phyloP scores from a whole-genome alignment of 129 eudicot genomes.

The carrot (Daucus carota) region DNA sequence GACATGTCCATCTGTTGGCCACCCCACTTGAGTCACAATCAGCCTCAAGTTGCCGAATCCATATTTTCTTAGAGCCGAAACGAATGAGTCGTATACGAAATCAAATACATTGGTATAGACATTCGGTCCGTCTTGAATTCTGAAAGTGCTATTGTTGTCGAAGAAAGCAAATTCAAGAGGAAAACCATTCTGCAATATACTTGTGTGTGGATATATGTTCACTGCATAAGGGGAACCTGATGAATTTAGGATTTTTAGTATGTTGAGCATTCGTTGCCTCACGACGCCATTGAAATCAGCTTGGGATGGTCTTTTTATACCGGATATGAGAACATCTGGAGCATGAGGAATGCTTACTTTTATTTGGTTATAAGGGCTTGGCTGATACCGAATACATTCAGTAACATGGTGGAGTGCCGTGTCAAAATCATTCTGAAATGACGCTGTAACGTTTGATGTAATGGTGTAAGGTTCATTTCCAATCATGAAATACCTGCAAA shows the following conservation, averaged over 20 bases:
- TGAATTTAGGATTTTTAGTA: neutral
- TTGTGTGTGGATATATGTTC: conserved; percentile 1
- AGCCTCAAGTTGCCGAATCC: neutral
- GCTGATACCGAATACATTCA: neutral
- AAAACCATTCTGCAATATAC: neutral
- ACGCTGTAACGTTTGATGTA: neutral
- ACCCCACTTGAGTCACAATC: conserved; percentile 12
- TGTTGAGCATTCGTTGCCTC: neutral
- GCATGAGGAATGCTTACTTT: conserved; percentile 8
- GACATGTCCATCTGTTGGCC: conserved; percentile 24
- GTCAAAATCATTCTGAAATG: neutral
- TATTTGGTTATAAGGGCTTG: neutral
- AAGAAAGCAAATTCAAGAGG: conserved; percentile 13
- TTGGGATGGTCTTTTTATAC: conserved; percentile 11
- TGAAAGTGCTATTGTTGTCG: neutral
- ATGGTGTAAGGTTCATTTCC: neutral
- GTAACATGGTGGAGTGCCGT: neutral
- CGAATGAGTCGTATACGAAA: conserved; percentile 4
- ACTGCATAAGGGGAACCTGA: conserved; percentile 7
- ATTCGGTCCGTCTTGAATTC: neutral
- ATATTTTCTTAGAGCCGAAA: conserved; percentile 9
- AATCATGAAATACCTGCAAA: conserved; percentile 10
- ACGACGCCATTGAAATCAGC: conserved; percentile 7
- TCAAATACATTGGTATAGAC: conserved; percentile 17
- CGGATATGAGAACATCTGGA: neutral